Percentiles rank a stretch among this genome's conserved stretches.
Conservation (phyloP, 192 early-diverging fungal species). For the Jimgerdemannia lactiflua region DNA sequence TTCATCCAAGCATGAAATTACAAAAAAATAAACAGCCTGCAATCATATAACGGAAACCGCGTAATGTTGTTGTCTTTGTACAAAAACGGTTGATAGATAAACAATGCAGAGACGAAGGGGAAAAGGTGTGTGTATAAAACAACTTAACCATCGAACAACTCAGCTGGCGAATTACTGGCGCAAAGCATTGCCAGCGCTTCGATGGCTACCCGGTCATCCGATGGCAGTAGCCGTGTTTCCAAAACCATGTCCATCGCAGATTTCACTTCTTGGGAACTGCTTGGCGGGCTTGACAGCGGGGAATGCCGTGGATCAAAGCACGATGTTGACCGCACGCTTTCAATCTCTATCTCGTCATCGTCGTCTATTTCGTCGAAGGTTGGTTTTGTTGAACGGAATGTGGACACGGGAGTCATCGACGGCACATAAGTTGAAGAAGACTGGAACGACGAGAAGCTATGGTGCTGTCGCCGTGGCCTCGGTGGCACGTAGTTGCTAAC, state of each 20-base stretch:
- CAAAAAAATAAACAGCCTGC: neutral
- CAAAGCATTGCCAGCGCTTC: constrained; percentile 31
- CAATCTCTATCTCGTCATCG: constrained; percentile 20
- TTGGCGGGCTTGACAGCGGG: neutral
- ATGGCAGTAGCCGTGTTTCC: constrained; percentile 30
- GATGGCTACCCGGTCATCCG: constrained; percentile 36
- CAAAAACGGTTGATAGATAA: constrained; percentile 2
- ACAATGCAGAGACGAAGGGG: neutral
- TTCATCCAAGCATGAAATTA: neutral
- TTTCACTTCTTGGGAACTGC: neutral
- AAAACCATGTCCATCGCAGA: constrained; percentile 11
- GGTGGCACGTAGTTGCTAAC: neutral
- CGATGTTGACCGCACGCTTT: constrained; percentile 14
- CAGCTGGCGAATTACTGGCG: neutral
- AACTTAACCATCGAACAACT: neutral
- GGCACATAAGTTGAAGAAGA: constrained; percentile 21
- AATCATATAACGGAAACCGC: neutral
- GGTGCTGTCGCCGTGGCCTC: constrained; percentile 7
- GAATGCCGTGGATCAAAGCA: neutral
- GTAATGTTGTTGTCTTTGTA: neutral
- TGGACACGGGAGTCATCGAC: constrained; percentile 16
- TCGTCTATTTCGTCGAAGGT: constrained; percentile 30
- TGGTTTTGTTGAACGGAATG: constrained; percentile 14
- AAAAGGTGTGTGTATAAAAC: constrained; percentile 1
- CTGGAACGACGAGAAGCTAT: constrained; percentile 26